Base-by-base conservation (phyloP, 164 flowering plant genomes). In the Cinnamomum chago region DNA sequence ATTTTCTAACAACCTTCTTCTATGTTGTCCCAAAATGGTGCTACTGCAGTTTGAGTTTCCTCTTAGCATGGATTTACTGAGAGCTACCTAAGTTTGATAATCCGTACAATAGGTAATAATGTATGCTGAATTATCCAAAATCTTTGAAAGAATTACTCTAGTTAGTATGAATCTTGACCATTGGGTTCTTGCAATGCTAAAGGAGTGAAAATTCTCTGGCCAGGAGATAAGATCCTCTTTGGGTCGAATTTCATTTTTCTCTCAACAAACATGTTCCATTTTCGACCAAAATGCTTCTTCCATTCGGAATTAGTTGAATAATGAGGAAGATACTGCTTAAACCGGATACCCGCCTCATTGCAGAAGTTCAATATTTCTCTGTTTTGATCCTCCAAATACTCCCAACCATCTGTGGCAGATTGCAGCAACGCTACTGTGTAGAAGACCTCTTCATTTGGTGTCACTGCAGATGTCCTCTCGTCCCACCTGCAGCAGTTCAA, bases 401-500 rank as follows among this genome's bases (percentile, higher is more conserved):
- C 76, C 89, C 84, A 84, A 1, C 76, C 82, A 3, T 52, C 27
- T 22, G 70, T 28, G 1, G 82, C 86, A 23, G 93, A 86, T 72
- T 82, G 84, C 76, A 95, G 72, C 23, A 95, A 81, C 51, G 90
- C 95, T 5, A 95, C 79, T 0, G 85, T 50, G 80, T 93, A 95
- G 80, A 95, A 95, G 28, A 86, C 76, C 3, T 95, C 92, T 74
- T 95, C 99, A 5, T 90, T 90, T 24, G 97, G 96, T 71, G 78
- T 79, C 1, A 85, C 87, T 1, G 90, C 92, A 12, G 97, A 91
- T 85, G 81, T 92, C 69, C 79, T 73, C 47, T 83, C 82, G 79
- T 93, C 91, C 98, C 98, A 95, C 83, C 99, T 95, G 88, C 76
- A n/a, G n/a, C n/a, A 79, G 70, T 28, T 23, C n/a, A 64, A 30